Evolutionary conservation across 2,329 filamentous ascomycete species (phyloP), one percentile per base, ranked within the genome.

Genomic region (Lomentospora prolificans): DNA sequence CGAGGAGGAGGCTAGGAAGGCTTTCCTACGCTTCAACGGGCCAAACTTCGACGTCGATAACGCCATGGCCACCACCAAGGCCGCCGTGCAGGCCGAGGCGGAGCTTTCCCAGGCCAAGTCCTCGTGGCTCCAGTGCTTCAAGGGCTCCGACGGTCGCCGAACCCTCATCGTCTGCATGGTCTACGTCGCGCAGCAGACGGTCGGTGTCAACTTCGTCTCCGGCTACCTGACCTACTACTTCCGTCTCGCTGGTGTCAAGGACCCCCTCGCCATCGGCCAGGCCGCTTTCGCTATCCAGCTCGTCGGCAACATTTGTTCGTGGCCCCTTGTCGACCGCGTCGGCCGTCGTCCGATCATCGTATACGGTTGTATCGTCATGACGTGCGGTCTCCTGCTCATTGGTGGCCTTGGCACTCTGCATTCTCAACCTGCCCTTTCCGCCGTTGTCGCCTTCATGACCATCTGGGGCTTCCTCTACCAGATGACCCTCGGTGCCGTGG

Each of bases 171-270:
- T 68, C 14, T 58, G 62, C 51, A 66, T 67, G 65, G 64, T 67
- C 25, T 67, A 67, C 33, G 60, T 66, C 2, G 61, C 65, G 0
- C 65, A 67, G 55, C 65, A 66, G 41, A 61, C 62, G 17, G 63
- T 67, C 27, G 65, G 65, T 8, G 64, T 66, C 10, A 65, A 64
- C 33, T 66, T 67, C 17, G 30, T 66, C 1, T 61, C 67, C 1
- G 60, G 61, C 7, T 74, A 74, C 57, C 62, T 63, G 10, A 72
- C 71, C 3, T 75, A 74, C 62, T 74, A 73, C 59, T 63, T 69
- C 52, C 67, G 74, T 55, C 62, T 74, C 3, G 70, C 72, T 9
- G 72, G 72, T 8, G 72, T 68, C 58, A 65, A 63, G 41, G 64
- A 63, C 56, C 67, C 65, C 55, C 73, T 72, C 63, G 30, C 30